Conservation (phyloP, 2,329 filamentous ascomycete species). For the Diaporthe ilicicola region DNA sequence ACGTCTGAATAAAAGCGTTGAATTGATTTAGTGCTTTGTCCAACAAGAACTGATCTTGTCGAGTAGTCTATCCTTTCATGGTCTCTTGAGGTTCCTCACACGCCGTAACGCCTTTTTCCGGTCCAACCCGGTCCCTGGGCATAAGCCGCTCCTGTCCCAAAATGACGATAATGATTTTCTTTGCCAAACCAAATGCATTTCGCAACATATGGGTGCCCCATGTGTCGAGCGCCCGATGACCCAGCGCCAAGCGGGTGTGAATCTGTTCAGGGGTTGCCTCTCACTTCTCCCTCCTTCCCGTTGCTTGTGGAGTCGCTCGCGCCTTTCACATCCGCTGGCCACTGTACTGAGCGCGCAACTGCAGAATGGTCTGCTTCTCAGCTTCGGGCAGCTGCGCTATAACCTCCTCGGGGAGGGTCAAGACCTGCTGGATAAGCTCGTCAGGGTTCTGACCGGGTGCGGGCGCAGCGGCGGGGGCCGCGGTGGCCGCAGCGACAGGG, state of each 20-base stretch:
- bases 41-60: background rate
- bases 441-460: slow-evolving; percentile 65
- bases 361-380: slow-evolving; percentile 81
- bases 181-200: background rate
- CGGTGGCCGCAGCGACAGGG: slow-evolving; percentile 42
- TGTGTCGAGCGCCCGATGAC: background rate
- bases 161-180: background rate
- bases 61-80: background rate
- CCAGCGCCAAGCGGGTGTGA: background rate
- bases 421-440: slow-evolving; percentile 80
- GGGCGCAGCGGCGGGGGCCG: slow-evolving; percentile 39
- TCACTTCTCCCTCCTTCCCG: background rate
- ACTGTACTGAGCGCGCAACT: slow-evolving; percentile 65
- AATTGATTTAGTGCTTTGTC: background rate
- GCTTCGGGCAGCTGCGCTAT: slow-evolving; percentile 81
- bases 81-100: background rate
- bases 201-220: background rate
- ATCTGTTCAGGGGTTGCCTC: background rate
- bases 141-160: background rate
- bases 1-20: slow-evolving; percentile 5
- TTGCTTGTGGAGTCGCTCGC: background rate
- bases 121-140: background rate
- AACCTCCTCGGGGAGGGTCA: slow-evolving; percentile 80
- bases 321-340: slow-evolving; percentile 10
- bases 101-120: slow-evolving; percentile 14